Evolutionary conservation across 2,329 filamentous ascomycete genomes (phyloP).

Genomic region (Fusarium bulbicola): DNA sequence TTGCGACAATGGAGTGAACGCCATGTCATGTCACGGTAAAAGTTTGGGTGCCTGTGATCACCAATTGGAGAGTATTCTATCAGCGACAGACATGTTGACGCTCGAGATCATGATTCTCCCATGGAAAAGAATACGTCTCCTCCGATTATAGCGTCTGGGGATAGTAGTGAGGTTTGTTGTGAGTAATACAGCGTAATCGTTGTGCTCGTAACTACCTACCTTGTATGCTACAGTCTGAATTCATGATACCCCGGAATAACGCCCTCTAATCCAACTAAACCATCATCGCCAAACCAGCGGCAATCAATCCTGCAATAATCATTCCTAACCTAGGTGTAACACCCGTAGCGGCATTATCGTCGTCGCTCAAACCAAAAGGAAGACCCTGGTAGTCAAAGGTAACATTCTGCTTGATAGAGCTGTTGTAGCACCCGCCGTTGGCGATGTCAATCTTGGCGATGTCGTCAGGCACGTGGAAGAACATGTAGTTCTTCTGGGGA

Average conservation of each 20-base stretch:
- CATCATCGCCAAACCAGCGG: slow-evolving; percentile 35
- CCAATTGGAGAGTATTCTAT: not conserved
- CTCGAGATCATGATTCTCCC: not conserved
- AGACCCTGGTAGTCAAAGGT: slow-evolving; percentile 74
- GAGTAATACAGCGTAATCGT: not conserved
- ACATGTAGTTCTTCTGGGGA: slow-evolving; percentile 77
- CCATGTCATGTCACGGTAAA: not conserved
- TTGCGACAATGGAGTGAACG: not conserved
- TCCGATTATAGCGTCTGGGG: not conserved
- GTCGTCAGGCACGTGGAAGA: slow-evolving; percentile 78
- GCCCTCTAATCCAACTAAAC: slow-evolving; percentile 16
- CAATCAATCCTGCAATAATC: slow-evolving; percentile 30
- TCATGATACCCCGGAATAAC: not conserved
- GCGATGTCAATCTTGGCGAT: slow-evolving; percentile 71
- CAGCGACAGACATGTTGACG: not conserved
- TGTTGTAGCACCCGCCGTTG: slow-evolving; percentile 74
- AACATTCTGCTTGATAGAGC: slow-evolving; percentile 72
- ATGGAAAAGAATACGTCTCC: not conserved
- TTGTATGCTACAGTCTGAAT: not conserved
- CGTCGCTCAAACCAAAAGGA: slow-evolving; percentile 55
- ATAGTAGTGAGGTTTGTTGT: not conserved
- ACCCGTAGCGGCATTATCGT: slow-evolving; percentile 44
- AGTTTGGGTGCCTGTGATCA: not conserved
- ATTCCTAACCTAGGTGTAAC: slow-evolving; percentile 33
- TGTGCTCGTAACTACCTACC: slow-evolving; percentile 7